Base-by-base conservation (phyloP, 1,284 basidiomycete genomes). In the Sporisorium reilianum region DNA sequence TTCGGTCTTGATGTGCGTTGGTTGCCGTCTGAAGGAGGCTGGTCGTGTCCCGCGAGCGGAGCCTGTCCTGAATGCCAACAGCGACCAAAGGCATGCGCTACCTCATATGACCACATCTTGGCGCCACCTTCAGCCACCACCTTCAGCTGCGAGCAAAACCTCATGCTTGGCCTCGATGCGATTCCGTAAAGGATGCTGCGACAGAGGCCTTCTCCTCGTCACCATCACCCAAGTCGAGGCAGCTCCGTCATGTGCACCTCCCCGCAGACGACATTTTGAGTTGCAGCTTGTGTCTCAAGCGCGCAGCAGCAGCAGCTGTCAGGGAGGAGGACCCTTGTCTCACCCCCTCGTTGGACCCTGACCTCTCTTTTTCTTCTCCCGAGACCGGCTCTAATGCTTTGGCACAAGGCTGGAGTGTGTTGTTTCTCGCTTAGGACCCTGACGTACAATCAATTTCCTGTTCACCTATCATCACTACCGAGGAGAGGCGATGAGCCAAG, bases 241-340 rank as follows among this genome's bases (percentile, higher is more conserved):
- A 41, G 18, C 9, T 41, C 38, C 38, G 38, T n/a, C n/a, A n/a
- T 41, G n/a, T 41, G n/a, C n/a, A n/a, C n/a, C n/a, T n/a, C n/a
- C n/a, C n/a, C n/a, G n/a, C n/a, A n/a, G n/a, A n/a, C n/a, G n/a
- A n/a, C n/a, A n/a, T n/a, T n/a, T n/a, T n/a, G n/a, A n/a, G n/a
- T n/a, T 12, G 9, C 5, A 11, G 5, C 5, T 28, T 16, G 7
- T 48, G 46, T 48, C 46, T 48, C 46, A 30, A 18, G 20, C 46
- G 38, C 38, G 38, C 38, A n/a, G 6, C 11, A n/a, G n/a, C 12
- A 3, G 3, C 28, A 30, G 46, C 45, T 30, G 26, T 48, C 46
- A 48, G 46, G 46, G 46, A 48, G 28, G 20, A 41, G 28, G 28
- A 30, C 46, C 46, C 46, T 48, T 48, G 46, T 48, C 28, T 48